Base-by-base conservation (phyloP, 2,329 filamentous ascomycete genomes). In the Plenodomus biglobosus region DNA sequence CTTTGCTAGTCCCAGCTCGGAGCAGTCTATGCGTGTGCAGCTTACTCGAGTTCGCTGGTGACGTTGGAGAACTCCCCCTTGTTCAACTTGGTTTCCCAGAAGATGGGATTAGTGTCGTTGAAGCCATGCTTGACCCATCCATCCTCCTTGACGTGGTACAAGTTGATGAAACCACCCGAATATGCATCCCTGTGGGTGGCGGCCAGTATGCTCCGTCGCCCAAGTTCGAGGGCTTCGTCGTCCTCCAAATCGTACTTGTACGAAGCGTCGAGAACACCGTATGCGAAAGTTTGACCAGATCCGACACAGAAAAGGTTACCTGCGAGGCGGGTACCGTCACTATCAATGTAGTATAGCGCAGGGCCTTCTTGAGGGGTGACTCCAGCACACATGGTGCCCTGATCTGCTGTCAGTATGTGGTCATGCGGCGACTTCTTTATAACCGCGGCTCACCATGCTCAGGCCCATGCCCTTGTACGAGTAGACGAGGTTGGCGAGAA, bases 111-210 rank as follows among this genome's bases (percentile, higher is more conserved):
- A 64, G 92, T 97, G 75, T 99, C 94, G 62, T 80, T 91, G 82
- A 99, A 99, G 55, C 94, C 94, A 71, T 97, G 92, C 83, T 95
- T 96, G 68, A 95, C 92, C 94, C 94, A 99, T 64, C 94, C 94
- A 57, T 91, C 87, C 80, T 99, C 92, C 85, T 96, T 96, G 72
- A 99, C 92, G 70, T 99, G 94, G 77, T 99, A 99, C 70, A 97
- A 73, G 79, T 99, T 99, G 82, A 99, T 96, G 78, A 85, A 97
- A 61, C 94, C 94, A 80, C 94, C 94, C 19, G 94, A 97, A 82
- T 88, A 99, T n/a, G 94, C 94, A 73, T 99, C 94, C 71, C 94
- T 84, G 78, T 99, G 94, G 52, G 92, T 97, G 46, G 94, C 94
- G 32, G 94, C 94, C 59, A 99, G 78, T 70, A 99, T 99, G 76